These are phyloP conservation scores for Emmonsia crescens DNA, from an alignment of 2,329 filamentous ascomycete species.

Conservation along the genomic window DNA sequence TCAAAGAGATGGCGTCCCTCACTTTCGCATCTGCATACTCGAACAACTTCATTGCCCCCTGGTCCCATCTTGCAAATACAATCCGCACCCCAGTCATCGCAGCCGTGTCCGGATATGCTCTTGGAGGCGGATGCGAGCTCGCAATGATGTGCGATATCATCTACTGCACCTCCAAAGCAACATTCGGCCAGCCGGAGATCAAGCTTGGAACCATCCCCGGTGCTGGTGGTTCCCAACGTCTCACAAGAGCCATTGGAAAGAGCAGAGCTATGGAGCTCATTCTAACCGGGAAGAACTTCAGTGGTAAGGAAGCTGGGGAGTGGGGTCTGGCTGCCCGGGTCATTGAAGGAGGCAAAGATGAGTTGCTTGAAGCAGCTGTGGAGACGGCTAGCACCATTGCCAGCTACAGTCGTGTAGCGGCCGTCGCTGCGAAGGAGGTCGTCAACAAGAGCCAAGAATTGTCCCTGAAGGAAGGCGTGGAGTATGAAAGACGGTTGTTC, in stretches of 20 bases:
- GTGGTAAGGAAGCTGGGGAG: constrained; percentile 68
- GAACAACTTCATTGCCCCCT: constrained; percentile 85
- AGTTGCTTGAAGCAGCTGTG: constrained; percentile 68
- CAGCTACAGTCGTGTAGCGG: constrained; percentile 71
- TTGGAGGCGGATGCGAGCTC: constrained; percentile 91
- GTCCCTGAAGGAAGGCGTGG: constrained; percentile 75
- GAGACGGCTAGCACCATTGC: constrained; percentile 85
- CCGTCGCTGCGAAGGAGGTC: constrained; percentile 90
- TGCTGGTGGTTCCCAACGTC: constrained; percentile 78
- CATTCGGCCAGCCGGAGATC: constrained; percentile 95
- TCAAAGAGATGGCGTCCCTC: constrained; percentile 95
- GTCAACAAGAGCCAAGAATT: constrained; percentile 98
- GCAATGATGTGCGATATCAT: constrained; percentile 96
- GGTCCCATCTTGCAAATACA: constrained; percentile 72
- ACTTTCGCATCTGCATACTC: constrained; percentile 83
- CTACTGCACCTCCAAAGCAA: constrained; percentile 76
- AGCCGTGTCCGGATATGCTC: constrained; percentile 85
- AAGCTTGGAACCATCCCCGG: constrained; percentile 89
- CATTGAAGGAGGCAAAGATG: constrained; percentile 64
- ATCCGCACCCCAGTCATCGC: constrained; percentile 92
- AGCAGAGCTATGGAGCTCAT: constrained; percentile 84
- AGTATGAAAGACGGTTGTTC: constrained; percentile 89
- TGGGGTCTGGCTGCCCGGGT: constrained; percentile 84
- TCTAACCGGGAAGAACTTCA: constrained; percentile 74
- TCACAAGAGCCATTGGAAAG: constrained; percentile 76